Conservation (phyloP, 495 filamentous ascomycete species). For the Podospora pseudopauciseta region DNA sequence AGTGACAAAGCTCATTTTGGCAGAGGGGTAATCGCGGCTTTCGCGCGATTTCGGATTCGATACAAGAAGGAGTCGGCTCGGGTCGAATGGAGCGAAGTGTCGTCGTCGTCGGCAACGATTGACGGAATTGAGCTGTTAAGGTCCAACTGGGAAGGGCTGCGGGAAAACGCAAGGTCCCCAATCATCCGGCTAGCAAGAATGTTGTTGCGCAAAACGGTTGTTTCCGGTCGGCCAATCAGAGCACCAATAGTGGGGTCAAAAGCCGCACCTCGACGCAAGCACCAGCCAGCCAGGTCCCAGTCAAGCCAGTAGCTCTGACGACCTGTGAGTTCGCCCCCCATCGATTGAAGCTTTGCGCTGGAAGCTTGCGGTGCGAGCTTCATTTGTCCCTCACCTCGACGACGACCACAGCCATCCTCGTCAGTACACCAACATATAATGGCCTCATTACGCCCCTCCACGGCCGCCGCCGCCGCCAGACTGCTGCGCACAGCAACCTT, state of each 20-base stretch:
- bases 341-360: not conserved
- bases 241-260: not conserved
- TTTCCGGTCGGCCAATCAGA: constrained; percentile 31
- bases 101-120: not conserved
- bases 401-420: constrained; percentile 19
- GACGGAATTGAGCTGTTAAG: constrained; percentile 28
- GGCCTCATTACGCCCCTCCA: constrained; percentile 41
- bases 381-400: constrained; percentile 10
- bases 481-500: constrained; percentile 42
- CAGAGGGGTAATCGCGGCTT: constrained; percentile 23
- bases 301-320: constrained; percentile 4
- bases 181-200: constrained; percentile 24
- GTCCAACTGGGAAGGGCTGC: constrained; percentile 9
- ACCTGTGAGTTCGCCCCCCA: not conserved
- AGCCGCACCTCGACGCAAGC: constrained; percentile 1
- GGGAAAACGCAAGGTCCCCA: constrained; percentile 27
- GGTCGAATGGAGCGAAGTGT: not conserved
- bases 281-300: not conserved
- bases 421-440: constrained; percentile 23
- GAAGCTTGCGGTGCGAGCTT: constrained; percentile 1
- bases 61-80: not conserved
- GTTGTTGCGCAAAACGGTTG: constrained; percentile 34
- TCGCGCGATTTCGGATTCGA: constrained; percentile 8
- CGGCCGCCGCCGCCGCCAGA: constrained; percentile 38
- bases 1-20: constrained; percentile 85